Base-by-base conservation (phyloP, 2,329 filamentous ascomycete genomes). In the Raffaelea ambrosiae region DNA sequence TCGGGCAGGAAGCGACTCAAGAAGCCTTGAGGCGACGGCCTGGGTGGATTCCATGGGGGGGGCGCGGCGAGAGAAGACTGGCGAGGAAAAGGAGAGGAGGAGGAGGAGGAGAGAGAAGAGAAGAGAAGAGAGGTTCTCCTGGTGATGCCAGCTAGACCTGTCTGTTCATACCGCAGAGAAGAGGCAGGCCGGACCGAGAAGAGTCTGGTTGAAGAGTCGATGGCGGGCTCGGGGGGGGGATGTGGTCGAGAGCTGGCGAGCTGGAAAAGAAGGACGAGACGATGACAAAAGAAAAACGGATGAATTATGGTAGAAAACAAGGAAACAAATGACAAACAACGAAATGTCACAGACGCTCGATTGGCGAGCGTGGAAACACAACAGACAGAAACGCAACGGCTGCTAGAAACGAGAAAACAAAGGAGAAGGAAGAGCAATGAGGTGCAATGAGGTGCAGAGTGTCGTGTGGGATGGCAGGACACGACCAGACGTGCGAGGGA, bases 1-100 rank as follows among this genome's bases (percentile, higher is more conserved):
- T 62, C 79, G 74, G 51, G 76, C 63, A 53, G 73, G 68, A 47
- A 81, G 67, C 49, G 71, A 68, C 53, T 79, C 73, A 56, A 81
- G 66, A 57, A 70, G 61, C 56, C 57, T 66, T 52, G 66, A 61
- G 51, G 63, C 57, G 47, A 61, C 52, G 31, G 53, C 59, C 51
- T 60, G 56, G 53, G 62, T 58, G 51, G 66, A 61, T 61, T 65
- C 64, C 69, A 71, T 71, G 59, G 22, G 44, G 50, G 20, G 36
- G 23, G n/a, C 7, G 40, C 21, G 22, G n/a, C 13, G 31, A n/a
- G 23, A 20, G 20, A 9, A 19, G 23, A 9, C n/a, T 9, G 36
- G 16, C 16, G 35, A 5, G 26, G 23, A 26, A 3, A n/a, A n/a
- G 19, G 23, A 13, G 31, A 13, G 3, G 36, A 20, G 5, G 29